These are phyloP conservation scores for Ophiocordyceps sinensis DNA, from an alignment of 2,329 filamentous ascomycete genomes.

Conservation along the genomic window DNA sequence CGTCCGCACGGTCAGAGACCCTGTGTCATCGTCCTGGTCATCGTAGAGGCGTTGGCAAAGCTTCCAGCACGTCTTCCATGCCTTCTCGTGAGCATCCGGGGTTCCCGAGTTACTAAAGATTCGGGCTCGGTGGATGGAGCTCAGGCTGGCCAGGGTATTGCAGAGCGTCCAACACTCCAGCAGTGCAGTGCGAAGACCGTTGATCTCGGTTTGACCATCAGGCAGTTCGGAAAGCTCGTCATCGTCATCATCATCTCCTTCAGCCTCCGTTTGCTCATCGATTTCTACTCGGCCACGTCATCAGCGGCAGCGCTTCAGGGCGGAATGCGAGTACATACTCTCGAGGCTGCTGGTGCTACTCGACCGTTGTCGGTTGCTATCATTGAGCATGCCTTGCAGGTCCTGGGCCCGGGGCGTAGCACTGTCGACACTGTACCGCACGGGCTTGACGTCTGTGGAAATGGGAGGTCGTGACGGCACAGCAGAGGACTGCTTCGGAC, in stretches of 20 bases:
- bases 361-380: constrained; percentile 42
- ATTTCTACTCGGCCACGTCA: constrained; percentile 28
- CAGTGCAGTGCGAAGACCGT: constrained; percentile 59
- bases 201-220: constrained; percentile 24
- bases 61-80: constrained; percentile 90
- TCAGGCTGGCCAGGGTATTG: constrained; percentile 76
- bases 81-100: constrained; percentile 67
- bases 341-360: constrained; percentile 64
- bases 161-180: constrained; percentile 89
- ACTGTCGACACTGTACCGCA: constrained; percentile 50
- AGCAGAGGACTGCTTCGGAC: not conserved
- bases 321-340: constrained; percentile 33
- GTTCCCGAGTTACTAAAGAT: constrained; percentile 63
- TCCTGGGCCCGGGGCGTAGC: constrained; percentile 76
- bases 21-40: constrained; percentile 56
- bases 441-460: constrained; percentile 57
- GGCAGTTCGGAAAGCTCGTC: constrained; percentile 27
- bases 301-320: not conserved
- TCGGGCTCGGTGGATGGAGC: constrained; percentile 66
- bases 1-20: constrained; percentile 50
- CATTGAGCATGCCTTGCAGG: constrained; percentile 53
- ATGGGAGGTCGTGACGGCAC: constrained; percentile 52
- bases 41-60: constrained; percentile 82
- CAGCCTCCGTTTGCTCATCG: constrained; percentile 36
- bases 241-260: constrained; percentile 40